Percentiles rank a stretch among this genome's conserved stretches.
These are phyloP conservation scores for Leccinum aurantiacum DNA, from an alignment of 768 basidiomycete species.

Conservation along the genomic window DNA sequence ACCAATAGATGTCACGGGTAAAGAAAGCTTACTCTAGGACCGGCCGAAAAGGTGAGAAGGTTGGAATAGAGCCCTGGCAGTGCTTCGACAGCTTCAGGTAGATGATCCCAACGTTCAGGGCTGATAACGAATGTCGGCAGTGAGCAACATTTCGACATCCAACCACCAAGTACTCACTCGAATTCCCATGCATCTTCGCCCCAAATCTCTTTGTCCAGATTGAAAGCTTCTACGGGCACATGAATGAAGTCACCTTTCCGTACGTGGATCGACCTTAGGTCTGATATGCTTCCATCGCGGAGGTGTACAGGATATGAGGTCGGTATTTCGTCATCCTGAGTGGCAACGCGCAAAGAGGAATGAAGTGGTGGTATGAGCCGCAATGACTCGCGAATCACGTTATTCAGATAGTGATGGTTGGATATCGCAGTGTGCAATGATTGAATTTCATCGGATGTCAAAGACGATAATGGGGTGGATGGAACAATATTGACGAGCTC, in stretches of 20 bases:
- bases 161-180: constrained; percentile 46
- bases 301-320: constrained; percentile 60
- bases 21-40: constrained; percentile 62
- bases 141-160: constrained; percentile 6
- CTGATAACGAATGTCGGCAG: constrained; percentile 36
- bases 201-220: constrained; percentile 76
- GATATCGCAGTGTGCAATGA: constrained; percentile 57
- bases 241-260: constrained; percentile 75
- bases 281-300: constrained; percentile 45
- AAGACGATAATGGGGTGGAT: constrained; percentile 38
- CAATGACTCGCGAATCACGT: constrained; percentile 71
- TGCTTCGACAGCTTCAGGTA: constrained; percentile 66
- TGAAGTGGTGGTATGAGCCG: constrained; percentile 82
- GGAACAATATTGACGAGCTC: constrained; percentile 59
- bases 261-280: constrained; percentile 47
- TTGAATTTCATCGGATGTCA: constrained; percentile 65
- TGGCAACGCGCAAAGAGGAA: constrained; percentile 77
- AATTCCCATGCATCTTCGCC: constrained; percentile 82
- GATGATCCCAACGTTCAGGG: constrained; percentile 78
- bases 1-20: neutral
- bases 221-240: constrained; percentile 77
- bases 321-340: constrained; percentile 75
- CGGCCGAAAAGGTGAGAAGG: constrained; percentile 74
- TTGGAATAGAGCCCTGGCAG: constrained; percentile 73
- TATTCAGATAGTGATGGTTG: constrained; percentile 69